These are phyloP conservation scores for Thamnidium elegans DNA, from an alignment of 192 early-diverging fungal species.

Conservation along the genomic window DNA sequence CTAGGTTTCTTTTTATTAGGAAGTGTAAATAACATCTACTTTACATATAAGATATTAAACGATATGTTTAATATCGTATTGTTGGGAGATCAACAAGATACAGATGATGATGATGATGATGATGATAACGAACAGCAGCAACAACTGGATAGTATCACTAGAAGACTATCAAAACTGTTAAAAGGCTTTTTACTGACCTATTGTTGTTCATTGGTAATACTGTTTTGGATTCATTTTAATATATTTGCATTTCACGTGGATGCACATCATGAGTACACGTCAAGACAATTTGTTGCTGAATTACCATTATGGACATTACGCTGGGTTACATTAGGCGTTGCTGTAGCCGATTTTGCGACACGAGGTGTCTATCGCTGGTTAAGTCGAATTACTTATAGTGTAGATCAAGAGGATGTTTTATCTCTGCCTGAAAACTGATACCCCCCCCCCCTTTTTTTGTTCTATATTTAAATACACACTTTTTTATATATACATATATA, in stretches of 20 bases:
- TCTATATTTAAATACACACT: background rate
- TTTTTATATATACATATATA: background rate
- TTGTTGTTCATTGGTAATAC: slow-evolving; percentile 39
- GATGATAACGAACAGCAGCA: background rate
- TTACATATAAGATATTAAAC: slow-evolving; percentile 48
- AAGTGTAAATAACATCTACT: slow-evolving; percentile 48
- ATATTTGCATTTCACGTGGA: slow-evolving; percentile 47
- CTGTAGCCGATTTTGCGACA: slow-evolving; percentile 43
- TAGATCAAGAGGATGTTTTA: slow-evolving; percentile 34
- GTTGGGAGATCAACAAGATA: slow-evolving; percentile 19
- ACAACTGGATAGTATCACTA: slow-evolving; percentile 4
- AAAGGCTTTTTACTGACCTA: slow-evolving; percentile 44
- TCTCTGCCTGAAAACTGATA: slow-evolving; percentile 19
- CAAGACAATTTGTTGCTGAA: slow-evolving; percentile 50
- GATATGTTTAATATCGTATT: slow-evolving; percentile 56
- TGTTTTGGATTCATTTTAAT: slow-evolving; percentile 60
- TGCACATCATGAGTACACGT: slow-evolving; percentile 19
- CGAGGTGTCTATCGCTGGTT: slow-evolving; percentile 32
- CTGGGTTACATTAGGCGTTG: slow-evolving; percentile 56
- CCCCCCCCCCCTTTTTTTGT: background rate
- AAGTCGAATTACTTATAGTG: slow-evolving; percentile 7
- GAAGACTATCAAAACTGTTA: slow-evolving; percentile 10
- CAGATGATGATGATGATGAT: background rate
- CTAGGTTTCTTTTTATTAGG: slow-evolving; percentile 59
- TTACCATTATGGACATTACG: slow-evolving; percentile 53